These are phyloP conservation scores for Fusarium sp. DNA, from an alignment of 2,329 filamentous ascomycete species.

Conservation along the genomic window DNA sequence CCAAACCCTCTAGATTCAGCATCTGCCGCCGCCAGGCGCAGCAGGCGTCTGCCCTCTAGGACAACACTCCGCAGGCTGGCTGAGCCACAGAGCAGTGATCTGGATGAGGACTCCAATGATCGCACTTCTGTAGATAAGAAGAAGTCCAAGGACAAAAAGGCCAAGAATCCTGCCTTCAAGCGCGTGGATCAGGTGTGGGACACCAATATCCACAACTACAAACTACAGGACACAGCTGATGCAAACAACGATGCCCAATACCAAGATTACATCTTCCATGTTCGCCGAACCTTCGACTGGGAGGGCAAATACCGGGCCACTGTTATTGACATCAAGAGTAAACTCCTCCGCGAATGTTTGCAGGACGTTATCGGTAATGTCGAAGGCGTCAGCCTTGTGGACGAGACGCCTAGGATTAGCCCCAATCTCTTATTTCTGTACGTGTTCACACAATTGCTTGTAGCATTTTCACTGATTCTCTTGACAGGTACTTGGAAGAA, in stretches of 20 bases:
- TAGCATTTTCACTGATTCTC: background rate
- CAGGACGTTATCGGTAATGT: slow-evolving; percentile 56
- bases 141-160: slow-evolving; percentile 40
- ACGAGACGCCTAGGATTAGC: slow-evolving; percentile 80
- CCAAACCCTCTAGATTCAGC: background rate
- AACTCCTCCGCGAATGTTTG: slow-evolving; percentile 76
- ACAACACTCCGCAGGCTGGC: background rate
- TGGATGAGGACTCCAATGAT: background rate
- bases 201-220: slow-evolving; percentile 63
- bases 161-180: slow-evolving; percentile 58
- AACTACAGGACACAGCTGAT: slow-evolving; percentile 67
- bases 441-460: slow-evolving; percentile 35
- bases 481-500: slow-evolving; percentile 79
- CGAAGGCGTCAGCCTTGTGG: slow-evolving; percentile 77
- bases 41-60: background rate
- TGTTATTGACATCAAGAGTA: slow-evolving; percentile 87
- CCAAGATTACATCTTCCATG: slow-evolving; percentile 85
- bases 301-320: slow-evolving; percentile 83
- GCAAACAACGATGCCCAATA: slow-evolving; percentile 67
- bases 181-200: slow-evolving; percentile 70
- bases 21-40: background rate
- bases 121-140: slow-evolving; percentile 32
- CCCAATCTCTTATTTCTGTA: slow-evolving; percentile 78
- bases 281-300: slow-evolving; percentile 85
- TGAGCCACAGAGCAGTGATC: background rate